Evolutionary conservation across 2,329 filamentous ascomycete genomes (phyloP).

Genomic region (Penicillium nordicum): DNA sequence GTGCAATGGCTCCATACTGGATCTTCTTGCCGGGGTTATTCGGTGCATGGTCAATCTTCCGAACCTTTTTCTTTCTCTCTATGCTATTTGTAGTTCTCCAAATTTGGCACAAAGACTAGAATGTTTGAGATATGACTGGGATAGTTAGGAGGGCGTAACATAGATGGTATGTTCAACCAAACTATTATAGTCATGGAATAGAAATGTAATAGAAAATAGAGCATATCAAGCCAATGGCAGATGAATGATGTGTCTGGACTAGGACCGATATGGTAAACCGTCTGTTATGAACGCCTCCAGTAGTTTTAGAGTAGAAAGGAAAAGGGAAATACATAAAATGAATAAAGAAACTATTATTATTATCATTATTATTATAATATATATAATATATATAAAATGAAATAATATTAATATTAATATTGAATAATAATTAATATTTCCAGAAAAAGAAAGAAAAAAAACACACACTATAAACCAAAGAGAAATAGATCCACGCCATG

Average conservation of each 20-base stretch:
- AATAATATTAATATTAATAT: conserved; percentile 9
- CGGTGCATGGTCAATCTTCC: not conserved
- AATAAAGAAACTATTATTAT: not conserved
- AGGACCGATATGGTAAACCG: not conserved
- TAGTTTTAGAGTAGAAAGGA: not conserved
- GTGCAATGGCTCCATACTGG: not conserved
- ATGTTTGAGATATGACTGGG: not conserved
- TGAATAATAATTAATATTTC: not conserved
- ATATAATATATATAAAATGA: conserved; percentile 9
- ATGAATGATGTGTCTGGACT: not conserved
- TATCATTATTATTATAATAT: no score
- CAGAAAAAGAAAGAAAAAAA: not conserved
- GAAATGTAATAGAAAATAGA: not conserved
- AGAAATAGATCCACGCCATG: conserved; percentile 13
- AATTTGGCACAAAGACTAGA: conserved; percentile 25
- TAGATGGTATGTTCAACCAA: not conserved
- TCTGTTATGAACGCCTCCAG: not conserved
- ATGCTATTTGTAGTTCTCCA: conserved; percentile 7
- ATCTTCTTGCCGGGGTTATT: not conserved
- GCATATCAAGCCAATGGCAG: not conserved
- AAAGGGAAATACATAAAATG: not conserved
- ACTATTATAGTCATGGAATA: not conserved
- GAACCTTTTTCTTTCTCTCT: not conserved
- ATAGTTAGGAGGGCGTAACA: not conserved
- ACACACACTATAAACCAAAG: not conserved